Evolutionary conservation across 1,139 yeast species (phyloP).

Genomic region (Debaryomyces fabryi): DNA sequence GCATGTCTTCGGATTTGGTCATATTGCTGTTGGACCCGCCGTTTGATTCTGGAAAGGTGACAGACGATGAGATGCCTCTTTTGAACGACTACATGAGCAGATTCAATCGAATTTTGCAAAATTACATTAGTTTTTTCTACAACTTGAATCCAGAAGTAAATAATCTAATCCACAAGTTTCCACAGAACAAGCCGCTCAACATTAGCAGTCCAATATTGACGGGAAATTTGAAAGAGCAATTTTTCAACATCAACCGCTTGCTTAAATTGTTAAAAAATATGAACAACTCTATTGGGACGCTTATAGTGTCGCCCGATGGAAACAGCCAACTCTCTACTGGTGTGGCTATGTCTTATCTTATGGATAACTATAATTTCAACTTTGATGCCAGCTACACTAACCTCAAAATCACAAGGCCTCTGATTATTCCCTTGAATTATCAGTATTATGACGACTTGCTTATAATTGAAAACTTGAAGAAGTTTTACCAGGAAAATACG

Average conservation of each 20-base stretch:
- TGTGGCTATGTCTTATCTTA: slow-evolving; percentile 40
- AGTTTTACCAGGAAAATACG: slow-evolving; percentile 39
- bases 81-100: slow-evolving; percentile 28
- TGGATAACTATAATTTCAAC: slow-evolving; percentile 46
- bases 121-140: slow-evolving; percentile 43
- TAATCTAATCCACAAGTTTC: slow-evolving; percentile 35
- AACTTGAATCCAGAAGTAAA: slow-evolving; percentile 33
- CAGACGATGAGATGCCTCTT: slow-evolving; percentile 23
- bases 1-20: slow-evolving; percentile 42
- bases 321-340: slow-evolving; percentile 35
- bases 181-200: slow-evolving; percentile 27
- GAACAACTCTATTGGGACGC: slow-evolving; percentile 37
- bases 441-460: slow-evolving; percentile 47
- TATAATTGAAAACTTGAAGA: slow-evolving; percentile 43
- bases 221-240: slow-evolving; percentile 42
- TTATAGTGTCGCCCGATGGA: slow-evolving; percentile 39
- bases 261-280: slow-evolving; percentile 39
- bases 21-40: slow-evolving; percentile 44
- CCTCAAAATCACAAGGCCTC: slow-evolving; percentile 20
- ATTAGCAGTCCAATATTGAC: slow-evolving; percentile 41
- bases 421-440: slow-evolving; percentile 27
- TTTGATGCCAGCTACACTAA: slow-evolving; percentile 31
- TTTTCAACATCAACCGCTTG: slow-evolving; percentile 42
- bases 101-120: slow-evolving; percentile 42
- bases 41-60: slow-evolving; percentile 24